Evolutionary conservation across 108 stramenopile species (phyloP).

Genomic region (Pseudonitzschia multistriata): DNA sequence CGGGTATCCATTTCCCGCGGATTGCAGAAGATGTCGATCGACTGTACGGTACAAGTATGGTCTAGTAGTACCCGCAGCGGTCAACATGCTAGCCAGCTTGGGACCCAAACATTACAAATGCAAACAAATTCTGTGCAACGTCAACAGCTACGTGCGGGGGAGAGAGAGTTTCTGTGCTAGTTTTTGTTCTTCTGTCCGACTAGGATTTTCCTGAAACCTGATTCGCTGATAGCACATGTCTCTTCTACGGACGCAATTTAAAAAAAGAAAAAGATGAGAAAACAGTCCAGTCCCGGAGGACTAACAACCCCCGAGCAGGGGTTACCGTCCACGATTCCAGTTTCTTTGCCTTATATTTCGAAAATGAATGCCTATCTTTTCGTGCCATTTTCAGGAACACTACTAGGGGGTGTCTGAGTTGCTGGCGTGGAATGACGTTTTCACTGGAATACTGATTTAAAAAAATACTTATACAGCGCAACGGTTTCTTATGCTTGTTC

Average conservation of each 20-base stretch:
- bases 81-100: too few species aligned
- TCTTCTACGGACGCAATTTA: neutral
- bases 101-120: too few species aligned
- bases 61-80: neutral
- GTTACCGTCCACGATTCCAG: too few species aligned
- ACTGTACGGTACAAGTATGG: too few species aligned
- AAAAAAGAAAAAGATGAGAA: neutral
- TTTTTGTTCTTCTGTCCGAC: neutral
- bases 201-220: neutral
- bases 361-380: neutral
- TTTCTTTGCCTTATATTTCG: too few species aligned
- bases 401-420: neutral
- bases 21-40: neutral
- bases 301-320: neutral
- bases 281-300: too few species aligned
- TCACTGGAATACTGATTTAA: too few species aligned
- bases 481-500: too few species aligned
- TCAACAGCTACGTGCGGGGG: neutral
- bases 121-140: neutral
- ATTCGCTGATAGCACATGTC: neutral
- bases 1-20: too few species aligned
- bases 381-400: too few species aligned
- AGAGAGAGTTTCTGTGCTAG: neutral
- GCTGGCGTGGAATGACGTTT: slow-evolving; percentile 6
- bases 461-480: too few species aligned